Evolutionary conservation across 768 basidiomycete genomes (phyloP), one percentile per base, ranked within the genome.

Genomic region (Tricholoma sp.): DNA sequence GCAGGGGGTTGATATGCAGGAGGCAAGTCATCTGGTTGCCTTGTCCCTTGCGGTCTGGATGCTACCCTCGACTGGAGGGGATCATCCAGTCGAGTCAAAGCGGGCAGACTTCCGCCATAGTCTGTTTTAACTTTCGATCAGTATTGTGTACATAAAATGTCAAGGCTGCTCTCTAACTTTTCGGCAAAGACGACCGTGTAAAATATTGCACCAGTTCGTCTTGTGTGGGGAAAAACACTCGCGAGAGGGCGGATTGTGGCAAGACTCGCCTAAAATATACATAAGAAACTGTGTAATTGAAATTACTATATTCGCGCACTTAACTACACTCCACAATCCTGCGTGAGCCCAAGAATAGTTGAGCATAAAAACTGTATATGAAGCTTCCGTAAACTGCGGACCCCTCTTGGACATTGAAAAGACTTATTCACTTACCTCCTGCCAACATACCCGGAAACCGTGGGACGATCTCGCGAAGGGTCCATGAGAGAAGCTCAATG

Each of bases 261-360:
- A 91, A 74, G 7, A 86, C 62, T 55, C 79, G 84, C 65, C 88
- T 89, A 60, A 52, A 49, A 59, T 54, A 32, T 47, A 57, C 54
- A 57, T 56, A 37, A 56, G 49, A 52, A 47, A 45, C 43, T 29
- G 16, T 34, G 32, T n/a, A 39, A 34, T 4, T 39, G 11, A 47
- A n/a, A 61, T 52, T 24, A 18, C 22, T 43, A 9, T 7, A 18
- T 29, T 22, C 31, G 76, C 79, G 56, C 61, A 87, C 88, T 83
- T 88, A 56, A 82, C 76, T 56, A 89, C 59, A 49, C 67, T 80
- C 88, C 87, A 91, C 47, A 85, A 68, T 22, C 85, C 81, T 1
- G 83, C 79, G 70, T 91, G 85, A 18, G 83, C 68, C 88, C 88
- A 90, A 1, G 86, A 84, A 64, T 85, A 85, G 69, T 90, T 89